These are phyloP conservation scores for Stenogyne calaminthoides DNA, from an alignment of 305 asterid genomes.

Conservation along the genomic window DNA sequence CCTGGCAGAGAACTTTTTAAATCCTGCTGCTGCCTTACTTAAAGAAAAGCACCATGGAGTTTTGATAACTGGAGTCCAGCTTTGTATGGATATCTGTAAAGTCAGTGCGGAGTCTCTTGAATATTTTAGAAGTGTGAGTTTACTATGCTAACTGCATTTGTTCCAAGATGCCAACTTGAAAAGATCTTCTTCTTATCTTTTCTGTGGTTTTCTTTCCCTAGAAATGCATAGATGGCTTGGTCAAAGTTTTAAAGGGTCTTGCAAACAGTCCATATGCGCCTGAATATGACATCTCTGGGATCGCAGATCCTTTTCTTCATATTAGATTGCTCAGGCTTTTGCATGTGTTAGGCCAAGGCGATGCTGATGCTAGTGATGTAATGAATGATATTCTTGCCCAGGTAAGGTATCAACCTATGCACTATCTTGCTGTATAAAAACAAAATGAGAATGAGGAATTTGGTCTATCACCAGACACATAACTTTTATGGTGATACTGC, in stretches of 20 bases:
- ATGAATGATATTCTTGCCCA: constrained; percentile 99
- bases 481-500: neutral
- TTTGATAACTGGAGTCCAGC: constrained; percentile 91
- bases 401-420: constrained; percentile 41
- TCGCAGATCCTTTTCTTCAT: constrained; percentile 94
- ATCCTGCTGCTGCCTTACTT: constrained; percentile 75
- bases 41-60: constrained; percentile 99
- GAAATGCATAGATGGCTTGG: constrained; percentile 95
- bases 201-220: constrained; percentile 34
- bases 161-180: constrained; percentile 21
- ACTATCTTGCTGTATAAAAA: constrained; percentile 3
- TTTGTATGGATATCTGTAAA: constrained; percentile 87
- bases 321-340: constrained; percentile 84
- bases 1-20: constrained; percentile 89
- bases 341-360: constrained; percentile 87
- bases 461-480: constrained; percentile 4
- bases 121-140: constrained; percentile 75
- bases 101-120: constrained; percentile 89
- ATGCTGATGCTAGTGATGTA: constrained; percentile 91
- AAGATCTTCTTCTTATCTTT: constrained; percentile 18
- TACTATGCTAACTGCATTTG: constrained; percentile 10
- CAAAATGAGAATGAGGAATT: neutral
- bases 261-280: constrained; percentile 96
- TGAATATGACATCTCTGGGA: constrained; percentile 94
- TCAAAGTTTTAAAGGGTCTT: constrained; percentile 84